These are phyloP conservation scores for Erigeron philadelphicus DNA, from an alignment of 140 eudicot genomes.

Conservation along the genomic window DNA sequence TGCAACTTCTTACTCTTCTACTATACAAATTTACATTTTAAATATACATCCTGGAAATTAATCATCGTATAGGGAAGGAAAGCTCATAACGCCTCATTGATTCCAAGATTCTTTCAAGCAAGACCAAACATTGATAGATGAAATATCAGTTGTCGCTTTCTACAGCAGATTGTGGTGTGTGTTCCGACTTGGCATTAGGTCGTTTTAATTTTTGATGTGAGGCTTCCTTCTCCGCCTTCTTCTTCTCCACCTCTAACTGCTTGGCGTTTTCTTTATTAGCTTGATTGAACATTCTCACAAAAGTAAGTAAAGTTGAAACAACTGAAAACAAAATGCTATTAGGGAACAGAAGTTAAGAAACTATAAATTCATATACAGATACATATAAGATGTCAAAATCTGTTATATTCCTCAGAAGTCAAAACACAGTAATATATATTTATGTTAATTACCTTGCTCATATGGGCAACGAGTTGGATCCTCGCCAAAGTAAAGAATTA, in stretches of 20 bases:
- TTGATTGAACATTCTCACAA: constrained; percentile 71
- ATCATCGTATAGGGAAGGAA: neutral
- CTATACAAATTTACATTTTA: constrained; percentile 22
- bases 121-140: neutral
- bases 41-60: constrained; percentile 11
- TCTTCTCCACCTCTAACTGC: constrained; percentile 65
- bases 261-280: constrained; percentile 78
- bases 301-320: constrained; percentile 60
- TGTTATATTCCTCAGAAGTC: neutral
- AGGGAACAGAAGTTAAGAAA: neutral
- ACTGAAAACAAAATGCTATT: constrained; percentile 35
- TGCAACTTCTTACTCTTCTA: neutral
- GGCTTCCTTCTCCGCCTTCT: constrained; percentile 76
- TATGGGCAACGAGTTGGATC: constrained; percentile 86
- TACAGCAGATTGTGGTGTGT: constrained; percentile 23
- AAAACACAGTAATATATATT: neutral
- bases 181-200: constrained; percentile 27
- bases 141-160: constrained; percentile 18
- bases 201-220: constrained; percentile 39
- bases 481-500: constrained; percentile 88
- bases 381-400: constrained; percentile 7
- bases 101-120: constrained; percentile 11
- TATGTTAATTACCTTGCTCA: constrained; percentile 67
- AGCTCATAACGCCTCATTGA: neutral
- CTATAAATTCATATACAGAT: neutral